phyloP scores from a whole-genome alignment of 345 rosid species.

The Anacardium occidentale region DNA sequence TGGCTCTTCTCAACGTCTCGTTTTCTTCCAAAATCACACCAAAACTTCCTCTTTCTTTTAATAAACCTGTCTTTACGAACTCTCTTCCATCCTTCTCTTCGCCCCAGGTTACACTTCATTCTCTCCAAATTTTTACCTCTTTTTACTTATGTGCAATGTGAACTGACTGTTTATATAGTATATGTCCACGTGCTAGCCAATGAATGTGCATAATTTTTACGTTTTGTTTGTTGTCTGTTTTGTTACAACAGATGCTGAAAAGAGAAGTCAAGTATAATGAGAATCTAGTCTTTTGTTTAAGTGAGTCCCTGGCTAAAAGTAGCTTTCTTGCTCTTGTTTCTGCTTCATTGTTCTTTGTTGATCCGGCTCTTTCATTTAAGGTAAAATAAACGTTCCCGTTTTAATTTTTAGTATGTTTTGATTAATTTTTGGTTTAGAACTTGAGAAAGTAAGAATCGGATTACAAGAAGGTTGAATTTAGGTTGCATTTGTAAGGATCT shows the following conservation, averaged over 20 bases:
- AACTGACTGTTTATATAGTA: not conserved
- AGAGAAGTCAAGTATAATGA: slow-evolving; percentile 17
- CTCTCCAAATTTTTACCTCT: not conserved
- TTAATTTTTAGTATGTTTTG: not conserved
- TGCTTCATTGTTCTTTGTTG: slow-evolving; percentile 62
- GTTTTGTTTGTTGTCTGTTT: not conserved
- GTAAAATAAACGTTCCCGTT: slow-evolving; percentile 22
- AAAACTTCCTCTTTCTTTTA: slow-evolving; percentile 26
- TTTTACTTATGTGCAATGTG: not conserved
- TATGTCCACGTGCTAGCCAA: not conserved
- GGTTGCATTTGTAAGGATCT: no score
- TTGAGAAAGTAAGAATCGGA: no score
- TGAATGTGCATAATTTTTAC: not conserved
- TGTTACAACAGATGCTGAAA: slow-evolving; percentile 23
- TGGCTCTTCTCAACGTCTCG: slow-evolving; percentile 55
- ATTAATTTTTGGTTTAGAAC: not conserved
- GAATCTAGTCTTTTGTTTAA: slow-evolving; percentile 29
- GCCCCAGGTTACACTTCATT: slow-evolving; percentile 22
- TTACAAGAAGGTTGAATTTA: no score
- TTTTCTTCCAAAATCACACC: slow-evolving; percentile 37
- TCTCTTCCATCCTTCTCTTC: slow-evolving; percentile 22
- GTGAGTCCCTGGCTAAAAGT: slow-evolving; percentile 43
- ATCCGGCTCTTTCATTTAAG: slow-evolving; percentile 87
- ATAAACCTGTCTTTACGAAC: slow-evolving; percentile 23
- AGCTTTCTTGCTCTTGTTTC: slow-evolving; percentile 62